Percentiles rank a stretch among this genome's conserved stretches.
phyloP scores from a whole-genome alignment of 2,329 filamentous ascomycete species.

The Penicillium sp. region DNA sequence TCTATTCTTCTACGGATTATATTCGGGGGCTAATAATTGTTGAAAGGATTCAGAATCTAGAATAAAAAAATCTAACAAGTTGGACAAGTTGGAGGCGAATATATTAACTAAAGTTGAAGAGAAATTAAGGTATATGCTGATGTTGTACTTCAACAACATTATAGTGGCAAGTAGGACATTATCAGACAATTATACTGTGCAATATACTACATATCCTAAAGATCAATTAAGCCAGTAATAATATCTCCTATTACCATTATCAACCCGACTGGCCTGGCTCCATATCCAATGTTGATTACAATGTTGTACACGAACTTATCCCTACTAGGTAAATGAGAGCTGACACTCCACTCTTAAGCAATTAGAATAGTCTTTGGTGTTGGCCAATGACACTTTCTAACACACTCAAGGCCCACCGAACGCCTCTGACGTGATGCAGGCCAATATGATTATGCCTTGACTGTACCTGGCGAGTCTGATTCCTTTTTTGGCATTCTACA shows the following conservation, averaged over 20 bases:
- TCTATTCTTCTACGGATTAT: neutral
- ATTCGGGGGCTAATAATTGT: neutral
- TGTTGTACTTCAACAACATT: neutral
- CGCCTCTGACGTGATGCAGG: slow-evolving; percentile 20
- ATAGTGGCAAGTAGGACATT: neutral
- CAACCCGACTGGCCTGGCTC: neutral
- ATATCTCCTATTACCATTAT: neutral
- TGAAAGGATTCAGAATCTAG: neutral
- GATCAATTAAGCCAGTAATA: neutral
- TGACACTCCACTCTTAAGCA: neutral
- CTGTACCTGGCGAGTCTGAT: slow-evolving; percentile 23
- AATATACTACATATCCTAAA: neutral
- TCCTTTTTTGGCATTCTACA: neutral
- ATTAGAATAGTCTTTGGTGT: neutral
- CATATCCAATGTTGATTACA: neutral
- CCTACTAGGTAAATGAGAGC: neutral
- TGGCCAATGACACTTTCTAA: neutral
- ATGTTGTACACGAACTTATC: neutral
- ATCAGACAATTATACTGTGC: neutral
- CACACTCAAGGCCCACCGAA: neutral
- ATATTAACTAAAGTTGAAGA: neutral
- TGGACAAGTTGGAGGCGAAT: neutral
- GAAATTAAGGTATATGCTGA: neutral
- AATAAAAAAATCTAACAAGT: neutral
- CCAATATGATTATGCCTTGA: neutral